phyloP scores from a whole-genome alignment of 176 grass and related monocot genomes.

The Metroxylon sagu region DNA sequence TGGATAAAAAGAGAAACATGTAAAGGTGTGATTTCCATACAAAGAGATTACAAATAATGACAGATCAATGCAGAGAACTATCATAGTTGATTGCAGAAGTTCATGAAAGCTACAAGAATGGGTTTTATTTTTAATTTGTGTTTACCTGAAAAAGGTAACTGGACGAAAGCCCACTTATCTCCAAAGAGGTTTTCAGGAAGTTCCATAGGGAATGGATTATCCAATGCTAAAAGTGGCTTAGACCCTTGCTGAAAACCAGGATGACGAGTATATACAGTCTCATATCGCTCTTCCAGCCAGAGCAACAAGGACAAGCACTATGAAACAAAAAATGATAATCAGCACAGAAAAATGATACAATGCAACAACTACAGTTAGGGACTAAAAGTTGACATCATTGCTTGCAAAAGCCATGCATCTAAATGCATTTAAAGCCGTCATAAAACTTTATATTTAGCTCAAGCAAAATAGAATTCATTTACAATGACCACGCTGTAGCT shows the following conservation, averaged over 20 bases:
- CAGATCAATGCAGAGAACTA: no score
- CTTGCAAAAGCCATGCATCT: no score
- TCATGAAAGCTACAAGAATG: background rate
- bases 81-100: no score
- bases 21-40: no score
- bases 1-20: no score
- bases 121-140: background rate
- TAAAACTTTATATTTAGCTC: no score
- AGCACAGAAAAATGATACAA: conserved; percentile 2
- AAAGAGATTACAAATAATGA: no score
- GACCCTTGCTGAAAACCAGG: conserved; percentile 76
- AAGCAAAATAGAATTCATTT: no score
- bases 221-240: conserved; percentile 73
- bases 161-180: conserved; percentile 94
- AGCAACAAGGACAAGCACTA: conserved; percentile 71
- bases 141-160: conserved; percentile 76
- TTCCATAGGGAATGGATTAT: conserved; percentile 84
- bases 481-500: no score
- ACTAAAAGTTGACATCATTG: background rate
- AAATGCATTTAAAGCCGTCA: no score
- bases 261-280: conserved; percentile 75
- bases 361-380: background rate
- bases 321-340: conserved; percentile 10
- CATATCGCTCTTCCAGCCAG: conserved; percentile 87
- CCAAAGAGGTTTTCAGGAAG: conserved; percentile 91